Evolutionary conservation across 352 stramenopile species (phyloP).

Genomic region (Pythium myriotylum): DNA sequence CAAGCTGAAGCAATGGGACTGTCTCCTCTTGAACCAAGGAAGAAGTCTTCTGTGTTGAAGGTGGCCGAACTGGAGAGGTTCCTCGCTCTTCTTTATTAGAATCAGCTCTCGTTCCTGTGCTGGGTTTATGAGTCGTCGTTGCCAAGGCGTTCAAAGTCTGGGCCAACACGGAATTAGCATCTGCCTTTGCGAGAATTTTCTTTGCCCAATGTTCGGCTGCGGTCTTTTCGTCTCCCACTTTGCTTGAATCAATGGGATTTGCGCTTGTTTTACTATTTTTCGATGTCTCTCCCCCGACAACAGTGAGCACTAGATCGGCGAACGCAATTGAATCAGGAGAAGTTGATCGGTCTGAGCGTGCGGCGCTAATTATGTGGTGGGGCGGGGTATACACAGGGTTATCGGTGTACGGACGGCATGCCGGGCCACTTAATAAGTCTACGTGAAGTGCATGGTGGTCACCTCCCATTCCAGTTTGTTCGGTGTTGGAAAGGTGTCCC

Average conservation of each 20-base stretch:
- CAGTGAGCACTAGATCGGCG: conserved; percentile 55
- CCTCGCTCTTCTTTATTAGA: conserved; percentile 14
- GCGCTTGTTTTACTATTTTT: conserved; percentile 17
- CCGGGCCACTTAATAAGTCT: conserved; percentile 61
- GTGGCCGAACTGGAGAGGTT: conserved; percentile 19
- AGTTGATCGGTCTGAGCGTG: conserved; percentile 4
- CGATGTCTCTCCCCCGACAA: conserved; percentile 31
- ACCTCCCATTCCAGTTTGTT: conserved; percentile 16
- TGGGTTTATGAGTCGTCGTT: conserved; percentile 8
- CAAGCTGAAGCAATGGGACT: background rate
- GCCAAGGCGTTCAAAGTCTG: conserved; percentile 66
- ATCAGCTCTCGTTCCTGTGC: background rate
- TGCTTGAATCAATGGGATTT: conserved; percentile 2
- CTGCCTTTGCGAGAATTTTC: conserved; percentile 58
- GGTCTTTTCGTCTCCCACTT: conserved; percentile 11
- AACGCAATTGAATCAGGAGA: conserved; percentile 68
- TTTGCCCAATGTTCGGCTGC: conserved; percentile 62
- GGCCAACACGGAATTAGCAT: conserved; percentile 55
- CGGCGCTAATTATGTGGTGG: conserved; percentile 31
- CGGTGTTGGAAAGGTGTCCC: conserved; percentile 35
- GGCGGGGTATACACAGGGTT: conserved; percentile 71
- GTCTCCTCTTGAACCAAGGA: background rate
- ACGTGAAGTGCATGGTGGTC: conserved; percentile 58
- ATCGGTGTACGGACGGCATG: conserved; percentile 74
- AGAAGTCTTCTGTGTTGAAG: conserved; percentile 16